Evolutionary conservation across 73 alveolate genomes (phyloP), one percentile per base, ranked within the genome.

Genomic region (Paramecium caudatum): DNA sequence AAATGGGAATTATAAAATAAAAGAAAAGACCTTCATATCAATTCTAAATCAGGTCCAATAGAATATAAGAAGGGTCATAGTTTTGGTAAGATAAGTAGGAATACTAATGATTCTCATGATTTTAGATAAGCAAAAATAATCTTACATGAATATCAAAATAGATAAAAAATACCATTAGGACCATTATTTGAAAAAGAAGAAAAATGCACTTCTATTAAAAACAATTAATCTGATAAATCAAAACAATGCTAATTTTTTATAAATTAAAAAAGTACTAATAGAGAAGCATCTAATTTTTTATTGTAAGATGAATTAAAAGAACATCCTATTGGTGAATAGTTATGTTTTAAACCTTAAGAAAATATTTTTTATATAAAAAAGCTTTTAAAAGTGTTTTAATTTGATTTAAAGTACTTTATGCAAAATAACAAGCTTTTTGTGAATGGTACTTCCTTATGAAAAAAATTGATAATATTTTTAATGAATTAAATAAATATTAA

Each of bases 41-140:
- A 5, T 5, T 5, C 15, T n/a, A 48, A 16, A 5, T 9, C 7
- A n/a, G 5, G 7, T 5, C 70, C 70, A 48, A 16, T 48, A 5
- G 19, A 48, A 48, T 48, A 48, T 16, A 48, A 48, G 70, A 12
- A 48, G 15, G 70, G 70, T 48, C 70, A 48, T 16, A 48, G 70
- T 48, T 48, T 48, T 48, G 70, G 70, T 7, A 48, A 48, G 15
- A 48, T 48, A 5, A 8, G 30, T n/a, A 48, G 70, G 15, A 5
- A 16, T 12, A 7, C 5, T 16, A 48, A 48, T 48, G 70, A 12
- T 7, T 6, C 15, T n/a, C 33, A 9, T 5, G 70, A 48, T 48
- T 48, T 12, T 48, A 48, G 15, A 30, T 7, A n/a, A 9, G 8
- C 70, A 48, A 48, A 5, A n/a, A 5, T 12, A 48, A 48, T 12